These are phyloP conservation scores for Boletus sensibilis DNA, from an alignment of 768 basidiomycete species.

Conservation along the genomic window DNA sequence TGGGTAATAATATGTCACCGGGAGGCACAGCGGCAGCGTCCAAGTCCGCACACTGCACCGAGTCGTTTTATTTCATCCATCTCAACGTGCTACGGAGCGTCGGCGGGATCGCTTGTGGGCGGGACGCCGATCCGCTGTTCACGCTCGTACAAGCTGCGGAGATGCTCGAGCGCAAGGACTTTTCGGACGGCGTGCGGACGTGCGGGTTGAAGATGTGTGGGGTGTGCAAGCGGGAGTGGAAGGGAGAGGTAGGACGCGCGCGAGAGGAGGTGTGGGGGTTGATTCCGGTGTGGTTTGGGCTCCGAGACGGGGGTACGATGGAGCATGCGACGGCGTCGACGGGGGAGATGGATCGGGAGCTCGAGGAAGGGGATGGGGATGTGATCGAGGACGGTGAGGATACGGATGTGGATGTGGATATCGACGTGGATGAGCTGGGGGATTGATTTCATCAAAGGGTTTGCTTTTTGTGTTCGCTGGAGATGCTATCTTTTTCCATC, in stretches of 20 bases:
- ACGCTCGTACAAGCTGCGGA: conserved; percentile 66
- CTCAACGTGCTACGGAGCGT: conserved; percentile 69
- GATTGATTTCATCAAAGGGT: conserved; percentile 2
- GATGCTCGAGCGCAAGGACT: conserved; percentile 71
- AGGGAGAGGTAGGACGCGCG: conserved; percentile 40
- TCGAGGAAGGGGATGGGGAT: conserved; percentile 2
- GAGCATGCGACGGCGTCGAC: background rate
- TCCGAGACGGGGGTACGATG: conserved; percentile 26
- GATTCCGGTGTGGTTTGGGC: conserved; percentile 65
- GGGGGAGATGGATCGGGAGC: background rate
- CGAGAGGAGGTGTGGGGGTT: conserved; percentile 60
- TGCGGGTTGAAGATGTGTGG: conserved; percentile 56
- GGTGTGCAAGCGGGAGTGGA: conserved; percentile 50
- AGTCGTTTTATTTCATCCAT: conserved; percentile 75
- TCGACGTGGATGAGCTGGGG: conserved; percentile 13
- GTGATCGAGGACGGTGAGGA: conserved; percentile 8
- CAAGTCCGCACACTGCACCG: conserved; percentile 45
- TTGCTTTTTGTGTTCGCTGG: conserved; percentile 2
- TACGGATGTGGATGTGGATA: conserved; percentile 6
- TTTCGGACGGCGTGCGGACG: conserved; percentile 56
- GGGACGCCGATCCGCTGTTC: conserved; percentile 73
- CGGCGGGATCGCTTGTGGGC: conserved; percentile 66
- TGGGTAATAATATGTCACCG: background rate
- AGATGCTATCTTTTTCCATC: conserved; percentile 17
- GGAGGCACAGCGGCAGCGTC: background rate